Evolutionary conservation across 768 basidiomycete species (phyloP).

Genomic region (Xerocomellus amylosporus): DNA sequence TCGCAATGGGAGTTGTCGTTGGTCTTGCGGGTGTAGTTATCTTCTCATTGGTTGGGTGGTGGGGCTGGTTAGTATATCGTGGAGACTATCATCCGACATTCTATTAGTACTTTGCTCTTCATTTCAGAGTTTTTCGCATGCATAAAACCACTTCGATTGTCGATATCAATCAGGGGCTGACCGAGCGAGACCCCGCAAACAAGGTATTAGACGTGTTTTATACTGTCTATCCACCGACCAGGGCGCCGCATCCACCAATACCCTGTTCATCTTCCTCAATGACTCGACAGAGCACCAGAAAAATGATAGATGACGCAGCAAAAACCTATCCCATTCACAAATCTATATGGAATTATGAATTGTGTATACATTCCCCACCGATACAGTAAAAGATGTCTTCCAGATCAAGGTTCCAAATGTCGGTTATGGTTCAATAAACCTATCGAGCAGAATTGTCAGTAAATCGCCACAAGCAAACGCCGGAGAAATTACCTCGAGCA

Average conservation of each 20-base stretch:
- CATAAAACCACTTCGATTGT: background rate
- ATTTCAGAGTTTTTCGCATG: background rate
- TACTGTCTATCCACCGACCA: too few relatives aligned
- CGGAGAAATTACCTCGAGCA: slow-evolving; percentile 65
- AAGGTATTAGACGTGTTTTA: too few relatives aligned
- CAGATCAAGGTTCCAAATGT: background rate
- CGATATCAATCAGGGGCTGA: too few relatives aligned
- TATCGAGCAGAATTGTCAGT: slow-evolving; percentile 7
- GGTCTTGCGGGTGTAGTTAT: slow-evolving; percentile 60
- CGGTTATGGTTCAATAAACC: slow-evolving; percentile 23
- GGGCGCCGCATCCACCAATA: too few relatives aligned
- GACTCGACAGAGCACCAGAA: background rate
- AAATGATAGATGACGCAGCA: background rate
- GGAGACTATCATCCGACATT: slow-evolving; percentile 19
- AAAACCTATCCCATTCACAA: background rate
- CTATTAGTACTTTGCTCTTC: slow-evolving; percentile 15
- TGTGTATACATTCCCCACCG: background rate
- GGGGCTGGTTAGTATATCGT: slow-evolving; percentile 32
- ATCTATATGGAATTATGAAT: background rate
- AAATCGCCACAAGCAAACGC: background rate
- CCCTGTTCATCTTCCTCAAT: too few relatives aligned
- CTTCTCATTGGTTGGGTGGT: slow-evolving; percentile 41
- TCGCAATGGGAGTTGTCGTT: slow-evolving; percentile 69
- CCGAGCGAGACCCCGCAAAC: too few relatives aligned
- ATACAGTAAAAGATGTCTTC: background rate